These are phyloP conservation scores for Aspergillus arachidicola DNA, from an alignment of 2,329 filamentous ascomycete genomes.

Conservation along the genomic window DNA sequence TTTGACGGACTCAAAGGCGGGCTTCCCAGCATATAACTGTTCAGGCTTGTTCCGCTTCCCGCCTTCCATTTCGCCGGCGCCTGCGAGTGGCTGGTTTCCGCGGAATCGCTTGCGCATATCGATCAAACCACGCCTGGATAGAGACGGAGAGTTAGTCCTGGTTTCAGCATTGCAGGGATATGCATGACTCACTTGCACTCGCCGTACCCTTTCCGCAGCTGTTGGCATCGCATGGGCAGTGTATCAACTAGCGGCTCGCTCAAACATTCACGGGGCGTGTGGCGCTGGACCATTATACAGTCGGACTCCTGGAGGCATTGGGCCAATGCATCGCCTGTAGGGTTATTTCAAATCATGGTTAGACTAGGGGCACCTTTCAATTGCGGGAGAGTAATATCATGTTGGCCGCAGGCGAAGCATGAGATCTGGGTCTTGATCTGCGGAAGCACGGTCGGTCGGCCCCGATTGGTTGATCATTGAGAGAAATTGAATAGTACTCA, in stretches of 20 bases:
- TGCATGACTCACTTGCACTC: conserved; percentile 71
- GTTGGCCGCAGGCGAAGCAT: not conserved
- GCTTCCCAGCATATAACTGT: conserved; percentile 78
- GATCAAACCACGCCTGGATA: conserved; percentile 73
- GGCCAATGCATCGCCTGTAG: conserved; percentile 81
- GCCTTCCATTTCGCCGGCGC: conserved; percentile 65
- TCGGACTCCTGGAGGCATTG: conserved; percentile 95
- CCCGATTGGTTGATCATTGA: not conserved
- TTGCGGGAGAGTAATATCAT: not conserved
- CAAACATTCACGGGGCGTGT: conserved; percentile 85
- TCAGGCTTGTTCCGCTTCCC: conserved; percentile 51
- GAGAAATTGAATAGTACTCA: conserved; percentile 53
- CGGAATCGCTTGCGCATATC: conserved; percentile 99
- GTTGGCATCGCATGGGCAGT: conserved; percentile 85
- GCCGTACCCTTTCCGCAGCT: conserved; percentile 88
- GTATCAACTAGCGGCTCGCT: conserved; percentile 77
- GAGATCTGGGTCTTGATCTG: not conserved
- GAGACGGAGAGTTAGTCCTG: not conserved
- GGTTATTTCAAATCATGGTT: conserved; percentile 16
- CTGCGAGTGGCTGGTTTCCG: conserved; percentile 82
- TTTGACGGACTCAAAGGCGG: conserved; percentile 68
- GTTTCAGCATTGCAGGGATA: not conserved
- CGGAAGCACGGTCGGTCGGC: not conserved
- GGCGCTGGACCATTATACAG: conserved; percentile 90
- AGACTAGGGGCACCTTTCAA: conserved; percentile 12